A percentile compares a stretch with the other conserved stretches of the same genome.
phyloP scores from a whole-genome alignment of 352 stramenopile genomes.

The Thraustochytrium striatum region DNA sequence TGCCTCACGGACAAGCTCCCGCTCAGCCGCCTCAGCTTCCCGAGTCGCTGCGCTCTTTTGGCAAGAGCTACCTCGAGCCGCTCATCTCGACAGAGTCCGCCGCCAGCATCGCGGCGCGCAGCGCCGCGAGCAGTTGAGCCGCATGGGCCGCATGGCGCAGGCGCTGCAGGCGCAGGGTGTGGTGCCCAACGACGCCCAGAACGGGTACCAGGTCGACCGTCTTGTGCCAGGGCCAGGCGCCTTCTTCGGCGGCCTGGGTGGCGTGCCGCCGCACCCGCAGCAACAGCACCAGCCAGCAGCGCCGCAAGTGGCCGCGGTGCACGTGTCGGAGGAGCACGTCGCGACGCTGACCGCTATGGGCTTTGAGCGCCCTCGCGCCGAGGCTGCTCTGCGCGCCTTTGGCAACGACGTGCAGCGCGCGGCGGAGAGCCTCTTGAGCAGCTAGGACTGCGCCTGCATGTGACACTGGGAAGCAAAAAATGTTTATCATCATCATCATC shows the following conservation, averaged over 20 bases:
- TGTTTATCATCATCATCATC: no score
- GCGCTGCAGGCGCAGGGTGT: neutral
- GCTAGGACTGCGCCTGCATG: no score
- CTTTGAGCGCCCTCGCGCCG: neutral
- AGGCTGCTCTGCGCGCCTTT: neutral
- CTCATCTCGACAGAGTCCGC: neutral
- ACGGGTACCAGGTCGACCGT: constrained; percentile 12
- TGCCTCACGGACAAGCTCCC: constrained; percentile 35
- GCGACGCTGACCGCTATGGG: constrained; percentile 13
- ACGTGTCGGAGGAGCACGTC: neutral
- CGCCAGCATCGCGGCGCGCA: neutral
- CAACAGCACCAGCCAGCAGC: no score
- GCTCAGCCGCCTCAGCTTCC: neutral
- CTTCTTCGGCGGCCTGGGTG: neutral
- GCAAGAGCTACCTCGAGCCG: constrained; percentile 11
- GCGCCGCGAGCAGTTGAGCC: neutral
- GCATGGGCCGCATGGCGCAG: neutral
- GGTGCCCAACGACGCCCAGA: neutral
- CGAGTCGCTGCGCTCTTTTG: neutral
- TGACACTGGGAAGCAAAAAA: no score
- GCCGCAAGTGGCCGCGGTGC: neutral
- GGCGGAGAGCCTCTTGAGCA: constrained; percentile 1
- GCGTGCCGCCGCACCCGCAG: neutral
- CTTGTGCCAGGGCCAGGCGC: neutral
- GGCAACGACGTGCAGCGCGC: constrained; percentile 14